Evolutionary conservation across 306 rosid species (phyloP).

Genomic region (Carpinus fangiana): DNA sequence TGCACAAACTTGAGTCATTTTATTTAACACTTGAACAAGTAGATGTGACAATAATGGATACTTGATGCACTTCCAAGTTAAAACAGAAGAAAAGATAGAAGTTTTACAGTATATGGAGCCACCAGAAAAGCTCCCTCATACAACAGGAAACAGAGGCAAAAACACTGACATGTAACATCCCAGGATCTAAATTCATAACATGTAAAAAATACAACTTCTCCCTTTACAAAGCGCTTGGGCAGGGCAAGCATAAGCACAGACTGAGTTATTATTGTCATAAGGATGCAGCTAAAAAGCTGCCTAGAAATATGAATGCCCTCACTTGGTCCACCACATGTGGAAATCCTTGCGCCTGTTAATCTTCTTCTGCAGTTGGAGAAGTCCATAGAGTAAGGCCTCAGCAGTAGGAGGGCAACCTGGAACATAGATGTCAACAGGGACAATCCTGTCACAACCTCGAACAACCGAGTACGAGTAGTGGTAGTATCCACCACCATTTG

Average conservation of each 20-base stretch:
- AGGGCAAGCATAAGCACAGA: slow-evolving; percentile 37
- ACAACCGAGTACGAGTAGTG: slow-evolving; percentile 96
- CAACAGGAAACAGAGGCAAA: slow-evolving; percentile 13
- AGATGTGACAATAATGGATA: slow-evolving; percentile 1
- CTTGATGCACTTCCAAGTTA: slow-evolving; percentile 8
- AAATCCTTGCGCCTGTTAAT: slow-evolving; percentile 97
- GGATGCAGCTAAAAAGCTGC: slow-evolving; percentile 34
- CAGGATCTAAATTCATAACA: slow-evolving; percentile 32
- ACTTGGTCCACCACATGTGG: slow-evolving; percentile 93
- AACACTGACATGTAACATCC: slow-evolving; percentile 17
- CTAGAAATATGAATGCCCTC: slow-evolving; percentile 38
- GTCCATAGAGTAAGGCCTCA: slow-evolving; percentile 87
- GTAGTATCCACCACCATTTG: slow-evolving; percentile 99
- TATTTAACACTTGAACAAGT: neutral
- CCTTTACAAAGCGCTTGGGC: slow-evolving; percentile 43
- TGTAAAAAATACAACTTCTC: slow-evolving; percentile 36
- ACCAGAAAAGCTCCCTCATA: slow-evolving; percentile 27
- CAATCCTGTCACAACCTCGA: slow-evolving; percentile 93
- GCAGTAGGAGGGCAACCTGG: slow-evolving; percentile 99
- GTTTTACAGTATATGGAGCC: slow-evolving; percentile 29
- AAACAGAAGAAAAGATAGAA: neutral
- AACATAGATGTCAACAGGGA: slow-evolving; percentile 92
- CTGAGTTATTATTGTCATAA: slow-evolving; percentile 41
- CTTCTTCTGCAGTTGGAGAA: slow-evolving; percentile 98
- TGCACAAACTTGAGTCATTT: neutral